Evolutionary conservation across 139 green algal genomes (phyloP), one percentile per base, ranked within the genome.

Genomic region (Zygnema circumcarinatum): DNA sequence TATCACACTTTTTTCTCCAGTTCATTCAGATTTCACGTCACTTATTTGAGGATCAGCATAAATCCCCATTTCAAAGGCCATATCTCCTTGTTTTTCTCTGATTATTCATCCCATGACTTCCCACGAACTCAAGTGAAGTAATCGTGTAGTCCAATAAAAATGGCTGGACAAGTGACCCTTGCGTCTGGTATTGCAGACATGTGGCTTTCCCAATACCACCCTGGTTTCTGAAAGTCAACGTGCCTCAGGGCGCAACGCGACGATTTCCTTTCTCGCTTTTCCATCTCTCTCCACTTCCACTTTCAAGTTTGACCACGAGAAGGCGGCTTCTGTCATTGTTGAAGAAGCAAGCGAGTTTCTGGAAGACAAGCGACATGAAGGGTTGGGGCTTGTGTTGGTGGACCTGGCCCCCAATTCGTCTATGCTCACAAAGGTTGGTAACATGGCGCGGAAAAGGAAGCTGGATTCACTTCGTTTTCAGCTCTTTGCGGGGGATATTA

Each of bases 241-340:
- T n/a, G n/a, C 7, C 47, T 62, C 47, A 62, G 16, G 16, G 47
- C 47, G 16, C 7, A 62, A 62, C 47, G 7, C 47, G 7, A 16
- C 7, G 47, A 62, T 62, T 69, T 38, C 53, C 32, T 33, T 38
- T 38, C 54, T 86, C 38, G 83, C 83, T 38, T 85, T 88, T 36
- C 83, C 83, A 25, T 88, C 83, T 22, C 53, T 88, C 75, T 88
- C 83, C 7, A 88, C 83, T 22, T 74, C 83, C 7, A 31, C 81
- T 39, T 88, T 88, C 74, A 88, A 87, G 74, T 88, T 88, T 40
- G 75, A 88, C 42, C 25, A 36, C 3, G 83, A 84, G 83, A 38
- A 62, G 25, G 83, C 83, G 21, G 74, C 83, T 33, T 29, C n/a
- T 22, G 83, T 88, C 29, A 69, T 88, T 29, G 38, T 88, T n/a